Conservation (phyloP, 2,329 filamentous ascomycete species). For the Hansfordia pulvinata region DNA sequence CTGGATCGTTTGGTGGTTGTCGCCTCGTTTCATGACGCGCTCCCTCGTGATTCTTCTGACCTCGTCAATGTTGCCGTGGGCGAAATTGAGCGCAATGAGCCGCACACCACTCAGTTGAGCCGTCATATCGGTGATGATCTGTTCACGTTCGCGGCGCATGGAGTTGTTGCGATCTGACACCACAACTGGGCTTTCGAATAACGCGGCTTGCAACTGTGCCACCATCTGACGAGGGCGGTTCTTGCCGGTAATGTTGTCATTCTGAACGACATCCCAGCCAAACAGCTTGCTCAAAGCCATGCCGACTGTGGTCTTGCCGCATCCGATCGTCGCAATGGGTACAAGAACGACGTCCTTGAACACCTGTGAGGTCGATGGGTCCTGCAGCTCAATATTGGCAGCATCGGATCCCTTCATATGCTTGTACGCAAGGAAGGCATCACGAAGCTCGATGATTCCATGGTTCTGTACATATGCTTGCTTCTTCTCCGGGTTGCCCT, state of each 20-base stretch:
- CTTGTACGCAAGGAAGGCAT: conserved; percentile 74
- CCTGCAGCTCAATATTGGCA: conserved; percentile 57
- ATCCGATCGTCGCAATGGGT: conserved; percentile 86
- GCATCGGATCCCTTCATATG: conserved; percentile 83
- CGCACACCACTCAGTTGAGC: conserved; percentile 47
- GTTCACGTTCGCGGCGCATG: conserved; percentile 71
- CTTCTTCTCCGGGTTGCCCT: conserved; percentile 51
- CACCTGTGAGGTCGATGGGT: conserved; percentile 36
- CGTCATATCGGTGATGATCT: conserved; percentile 70
- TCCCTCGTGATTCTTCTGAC: conserved; percentile 64
- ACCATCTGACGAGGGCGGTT: conserved; percentile 69
- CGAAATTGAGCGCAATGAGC: conserved; percentile 79
- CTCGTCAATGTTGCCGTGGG: conserved; percentile 62
- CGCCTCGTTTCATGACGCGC: conserved; percentile 72
- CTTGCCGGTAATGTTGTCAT: conserved; percentile 84
- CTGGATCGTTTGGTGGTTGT: conserved; percentile 97
- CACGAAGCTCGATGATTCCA: conserved; percentile 81
- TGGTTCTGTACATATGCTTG: conserved; percentile 76
- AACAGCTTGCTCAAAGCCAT: conserved; percentile 73
- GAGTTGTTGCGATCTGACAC: conserved; percentile 94
- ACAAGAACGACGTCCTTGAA: conserved; percentile 65
- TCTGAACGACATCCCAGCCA: conserved; percentile 85
- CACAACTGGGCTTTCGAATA: conserved; percentile 57
- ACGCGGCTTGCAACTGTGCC: conserved; percentile 48
- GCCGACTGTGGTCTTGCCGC: conserved; percentile 90